Conservation (phyloP, 768 basidiomycete genomes). For the Glaciozyma martinii region DNA sequence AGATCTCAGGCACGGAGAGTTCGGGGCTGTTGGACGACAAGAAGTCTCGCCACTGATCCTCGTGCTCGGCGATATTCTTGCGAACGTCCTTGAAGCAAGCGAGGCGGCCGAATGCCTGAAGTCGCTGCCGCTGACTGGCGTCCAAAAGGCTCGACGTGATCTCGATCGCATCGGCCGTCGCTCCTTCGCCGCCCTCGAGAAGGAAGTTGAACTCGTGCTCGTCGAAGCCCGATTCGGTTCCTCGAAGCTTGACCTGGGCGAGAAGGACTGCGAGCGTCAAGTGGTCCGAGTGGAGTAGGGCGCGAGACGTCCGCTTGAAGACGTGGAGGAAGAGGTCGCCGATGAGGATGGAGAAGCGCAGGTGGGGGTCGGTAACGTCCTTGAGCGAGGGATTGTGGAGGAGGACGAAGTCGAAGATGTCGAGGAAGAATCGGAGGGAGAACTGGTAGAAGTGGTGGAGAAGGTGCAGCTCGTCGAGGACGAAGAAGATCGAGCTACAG, state of each 20-base stretch:
- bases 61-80: conserved; percentile 52
- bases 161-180: conserved; percentile 39
- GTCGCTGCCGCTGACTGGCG: conserved; percentile 58
- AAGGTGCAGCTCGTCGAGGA: conserved; percentile 83
- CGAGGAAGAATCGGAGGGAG: conserved; percentile 93
- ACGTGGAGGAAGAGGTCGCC: conserved; percentile 82
- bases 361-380: conserved; percentile 60
- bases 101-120: conserved; percentile 63
- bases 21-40: conserved; percentile 61
- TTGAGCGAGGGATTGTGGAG: conserved; percentile 84
- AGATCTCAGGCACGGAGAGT: conserved; percentile 59
- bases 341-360: conserved; percentile 67
- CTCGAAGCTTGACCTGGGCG: conserved; percentile 54
- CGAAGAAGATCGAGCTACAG: conserved; percentile 94
- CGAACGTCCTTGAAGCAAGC: conserved; percentile 67
- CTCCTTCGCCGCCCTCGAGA: conserved; percentile 69
- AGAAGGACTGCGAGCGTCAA: conserved; percentile 82
- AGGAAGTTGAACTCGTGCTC: conserved; percentile 54
- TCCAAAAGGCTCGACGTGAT: conserved; percentile 46
- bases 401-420: conserved; percentile 92
- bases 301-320: conserved; percentile 79
- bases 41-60: conserved; percentile 64
- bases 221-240: conserved; percentile 12
- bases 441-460: conserved; percentile 99
- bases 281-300: conserved; percentile 80